Evolutionary conservation across 2,329 filamentous ascomycete species (phyloP).

Genomic region (Pseudogymnoascus pannorum): DNA sequence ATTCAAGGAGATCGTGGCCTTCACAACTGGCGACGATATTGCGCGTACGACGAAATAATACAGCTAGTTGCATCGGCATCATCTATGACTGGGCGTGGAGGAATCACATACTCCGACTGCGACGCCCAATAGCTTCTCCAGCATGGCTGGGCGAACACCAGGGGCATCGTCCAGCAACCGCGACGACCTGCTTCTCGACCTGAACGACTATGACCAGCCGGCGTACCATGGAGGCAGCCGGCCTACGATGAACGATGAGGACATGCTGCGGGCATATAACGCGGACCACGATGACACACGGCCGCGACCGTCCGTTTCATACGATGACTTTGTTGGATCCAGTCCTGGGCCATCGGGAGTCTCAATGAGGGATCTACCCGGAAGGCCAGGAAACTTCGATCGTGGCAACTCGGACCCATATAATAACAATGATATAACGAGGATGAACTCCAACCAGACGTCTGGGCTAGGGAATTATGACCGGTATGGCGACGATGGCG

Average conservation of each 20-base stretch:
- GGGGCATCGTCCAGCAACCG: conserved; percentile 39
- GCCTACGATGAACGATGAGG: conserved; percentile 73
- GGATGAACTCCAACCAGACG: conserved; percentile 55
- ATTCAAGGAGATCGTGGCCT: neutral
- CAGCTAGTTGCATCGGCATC: neutral
- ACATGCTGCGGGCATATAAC: conserved; percentile 67
- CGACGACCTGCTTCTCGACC: conserved; percentile 63
- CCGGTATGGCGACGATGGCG: conserved; percentile 80
- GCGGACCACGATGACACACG: conserved; percentile 51
- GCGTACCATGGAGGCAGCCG: conserved; percentile 69
- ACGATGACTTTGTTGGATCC: conserved; percentile 87
- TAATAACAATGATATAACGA: conserved; percentile 33
- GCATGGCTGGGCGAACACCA: conserved; percentile 55
- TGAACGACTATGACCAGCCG: conserved; percentile 59
- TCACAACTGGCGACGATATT: neutral
- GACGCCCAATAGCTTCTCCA: conserved; percentile 28
- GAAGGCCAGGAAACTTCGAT: conserved; percentile 25
- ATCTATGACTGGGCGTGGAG: conserved; percentile 3
- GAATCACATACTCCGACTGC: conserved; percentile 16
- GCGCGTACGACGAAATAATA: neutral
- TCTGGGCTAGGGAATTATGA: conserved; percentile 83
- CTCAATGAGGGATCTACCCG: conserved; percentile 35
- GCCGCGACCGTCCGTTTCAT: conserved; percentile 78
- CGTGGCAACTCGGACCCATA: conserved; percentile 21
- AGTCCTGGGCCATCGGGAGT: conserved; percentile 39